A percentile compares a stretch with the other conserved stretches of the same genome.
phyloP scores from a whole-genome alignment of 2,329 filamentous ascomycete genomes.

The Diaporthe vaccinii region DNA sequence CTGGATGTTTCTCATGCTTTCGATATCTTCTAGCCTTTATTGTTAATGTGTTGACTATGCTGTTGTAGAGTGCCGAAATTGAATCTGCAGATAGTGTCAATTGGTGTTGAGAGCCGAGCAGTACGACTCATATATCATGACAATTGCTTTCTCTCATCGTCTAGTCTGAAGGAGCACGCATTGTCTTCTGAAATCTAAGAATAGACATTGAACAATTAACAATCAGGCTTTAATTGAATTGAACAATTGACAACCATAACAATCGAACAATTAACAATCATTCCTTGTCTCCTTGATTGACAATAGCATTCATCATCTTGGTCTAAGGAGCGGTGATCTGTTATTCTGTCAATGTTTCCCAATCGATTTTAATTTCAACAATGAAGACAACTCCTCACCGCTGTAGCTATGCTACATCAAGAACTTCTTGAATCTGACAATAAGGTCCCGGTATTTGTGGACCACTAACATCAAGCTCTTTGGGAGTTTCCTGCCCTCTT shows the following conservation, averaged over 20 bases:
- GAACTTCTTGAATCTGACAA: no score
- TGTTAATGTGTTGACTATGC: not conserved
- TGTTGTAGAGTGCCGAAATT: not conserved
- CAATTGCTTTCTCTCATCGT: not conserved
- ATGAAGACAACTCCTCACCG: not conserved
- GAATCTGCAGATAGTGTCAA: not conserved
- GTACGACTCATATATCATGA: not conserved
- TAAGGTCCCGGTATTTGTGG: no score
- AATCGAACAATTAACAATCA: not conserved
- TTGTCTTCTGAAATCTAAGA: not conserved
- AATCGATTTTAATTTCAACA: not conserved
- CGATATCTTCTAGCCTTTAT: not conserved
- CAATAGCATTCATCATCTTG: slow-evolving; percentile 4
- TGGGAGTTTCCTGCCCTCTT: no score
- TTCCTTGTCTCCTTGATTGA: not conserved
- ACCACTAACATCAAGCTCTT: no score
- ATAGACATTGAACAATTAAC: not conserved
- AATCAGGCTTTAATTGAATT: no score
- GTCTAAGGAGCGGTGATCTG: not conserved
- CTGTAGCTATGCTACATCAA: no score
- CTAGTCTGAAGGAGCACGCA: not conserved
- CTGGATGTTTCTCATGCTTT: not conserved
- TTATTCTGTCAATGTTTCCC: not conserved
- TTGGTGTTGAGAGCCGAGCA: no score
- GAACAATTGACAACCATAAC: not conserved